A percentile compares a stretch with the other conserved stretches of the same genome.
These are phyloP conservation scores for Cercospora sp. DNA, from an alignment of 2,329 filamentous ascomycete species.

Conservation along the genomic window DNA sequence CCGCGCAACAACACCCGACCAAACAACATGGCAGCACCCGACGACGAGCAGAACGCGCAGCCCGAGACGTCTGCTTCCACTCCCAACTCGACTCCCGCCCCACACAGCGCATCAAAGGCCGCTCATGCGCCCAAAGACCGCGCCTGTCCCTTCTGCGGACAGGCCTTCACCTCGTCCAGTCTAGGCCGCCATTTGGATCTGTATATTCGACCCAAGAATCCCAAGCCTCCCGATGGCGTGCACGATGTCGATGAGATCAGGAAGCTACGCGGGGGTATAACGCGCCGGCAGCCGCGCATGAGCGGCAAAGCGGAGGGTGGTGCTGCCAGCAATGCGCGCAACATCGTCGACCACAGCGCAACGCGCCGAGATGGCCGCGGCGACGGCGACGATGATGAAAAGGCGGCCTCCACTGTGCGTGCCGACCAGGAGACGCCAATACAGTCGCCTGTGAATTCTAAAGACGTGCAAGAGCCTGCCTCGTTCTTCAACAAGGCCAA, in stretches of 20 bases:
- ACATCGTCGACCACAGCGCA: conserved; percentile 4
- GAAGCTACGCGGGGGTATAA: conserved; percentile 80
- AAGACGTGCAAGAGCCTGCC: conserved; percentile 15
- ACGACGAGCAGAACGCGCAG: conserved; percentile 23
- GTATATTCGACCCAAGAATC: conserved; percentile 91
- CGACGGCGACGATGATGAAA: not conserved
- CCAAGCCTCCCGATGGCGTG: conserved; percentile 79
- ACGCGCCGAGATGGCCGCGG: conserved; percentile 6
- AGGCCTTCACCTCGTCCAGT: conserved; percentile 90
- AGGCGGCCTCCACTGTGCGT: not conserved
- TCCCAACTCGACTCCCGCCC: conserved; percentile 25
- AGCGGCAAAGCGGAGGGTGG: conserved; percentile 27
- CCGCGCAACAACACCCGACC: not conserved
- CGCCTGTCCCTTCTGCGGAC: conserved; percentile 81
- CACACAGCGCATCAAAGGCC: conserved; percentile 41
- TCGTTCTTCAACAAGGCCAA: conserved; percentile 59
- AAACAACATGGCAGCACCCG: not conserved
- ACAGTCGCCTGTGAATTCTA: conserved; percentile 21
- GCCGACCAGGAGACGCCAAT: conserved; percentile 26
- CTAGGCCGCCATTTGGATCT: conserved; percentile 91
- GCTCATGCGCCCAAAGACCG: conserved; percentile 68
- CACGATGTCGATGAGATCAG: conserved; percentile 89
- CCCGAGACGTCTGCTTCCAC: conserved; percentile 31
- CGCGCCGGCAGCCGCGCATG: conserved; percentile 73
- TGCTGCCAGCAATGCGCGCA: conserved; percentile 14